Evolutionary conservation across 768 basidiomycete species (phyloP).

Genomic region (Serendipita sp.): DNA sequence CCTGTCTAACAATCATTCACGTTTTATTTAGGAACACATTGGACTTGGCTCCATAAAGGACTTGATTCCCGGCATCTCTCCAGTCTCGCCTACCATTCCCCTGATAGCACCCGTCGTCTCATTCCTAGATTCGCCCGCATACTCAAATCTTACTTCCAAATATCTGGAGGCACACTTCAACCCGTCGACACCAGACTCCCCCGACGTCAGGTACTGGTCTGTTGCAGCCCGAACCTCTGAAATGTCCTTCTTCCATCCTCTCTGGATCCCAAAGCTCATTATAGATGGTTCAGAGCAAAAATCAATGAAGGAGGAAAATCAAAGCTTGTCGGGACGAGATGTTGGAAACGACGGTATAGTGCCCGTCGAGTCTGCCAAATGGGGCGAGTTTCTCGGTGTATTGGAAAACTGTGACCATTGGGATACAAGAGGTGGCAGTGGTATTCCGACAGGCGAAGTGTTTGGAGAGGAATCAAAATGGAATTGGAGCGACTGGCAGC

Average conservation of each 20-base stretch:
- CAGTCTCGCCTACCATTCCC: background rate
- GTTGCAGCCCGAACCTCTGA: constrained; percentile 59
- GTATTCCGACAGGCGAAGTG: constrained; percentile 13
- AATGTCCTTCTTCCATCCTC: constrained; percentile 66
- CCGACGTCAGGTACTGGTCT: constrained; percentile 73
- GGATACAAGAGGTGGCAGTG: constrained; percentile 76
- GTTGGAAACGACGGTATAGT: constrained; percentile 91
- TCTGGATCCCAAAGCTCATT: constrained; percentile 93
- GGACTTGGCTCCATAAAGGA: constrained; percentile 48
- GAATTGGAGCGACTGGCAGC: constrained; percentile 39
- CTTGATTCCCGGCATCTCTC: constrained; percentile 7
- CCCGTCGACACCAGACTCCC: constrained; percentile 61
- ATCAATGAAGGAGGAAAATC: constrained; percentile 22
- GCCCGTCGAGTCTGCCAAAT: constrained; percentile 77
- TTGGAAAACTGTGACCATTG: constrained; percentile 90
- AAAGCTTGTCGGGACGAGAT: constrained; percentile 10
- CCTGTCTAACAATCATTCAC: background rate
- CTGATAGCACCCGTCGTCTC: constrained; percentile 34
- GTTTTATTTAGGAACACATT: constrained; percentile 52
- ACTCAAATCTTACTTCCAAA: constrained; percentile 76
- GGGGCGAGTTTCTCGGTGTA: constrained; percentile 90
- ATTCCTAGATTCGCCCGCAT: constrained; percentile 89
- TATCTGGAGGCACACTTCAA: constrained; percentile 73
- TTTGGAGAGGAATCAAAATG: constrained; percentile 19
- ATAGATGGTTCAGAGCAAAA: constrained; percentile 68